Evolutionary conservation across 345 rosid species (phyloP), one percentile per base, ranked within the genome.

Genomic region (Eucalyptus tenuipes): DNA sequence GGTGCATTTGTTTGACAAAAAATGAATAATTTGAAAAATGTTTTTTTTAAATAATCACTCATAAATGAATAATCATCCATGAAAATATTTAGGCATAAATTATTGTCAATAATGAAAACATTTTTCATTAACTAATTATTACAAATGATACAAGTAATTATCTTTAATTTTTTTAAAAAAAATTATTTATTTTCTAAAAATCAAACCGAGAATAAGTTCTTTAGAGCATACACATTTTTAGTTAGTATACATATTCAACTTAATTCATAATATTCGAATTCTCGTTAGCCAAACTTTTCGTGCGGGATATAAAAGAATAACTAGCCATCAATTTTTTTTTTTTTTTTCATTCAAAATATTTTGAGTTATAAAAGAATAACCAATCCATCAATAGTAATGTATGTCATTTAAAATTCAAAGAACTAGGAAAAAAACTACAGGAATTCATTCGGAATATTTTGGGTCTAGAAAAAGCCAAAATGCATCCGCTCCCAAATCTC

Each of bases 171-270:
- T 55, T 10, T 37, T 37, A 3, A 37, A 37, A 37, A 9, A 55
- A 55, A 55, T 10, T 55, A 55, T 2, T 55, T 55, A 24, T 55
- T 55, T 22, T 55, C 10, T 55, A 24, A 22, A 24, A 55, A 55
- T 9, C 0, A 55, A 22, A 24, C 0, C 1, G 13, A 55, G 27
- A 24, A 24, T 24, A 22, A 16, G 40, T 37, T 33, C 22, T 71
- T 33, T 10, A 33, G 6, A 71, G 22, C 8, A 33, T 33, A 10
- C 45, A 1, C 25, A 15, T 68, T 68, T 17, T 33, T 68, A 33
- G 24, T 33, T 68, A 33, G 44, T 37, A 9, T 8, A 18, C 7
- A 33, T 8, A 18, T 68, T 68, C 24, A 10, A 68, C 44, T 11
- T 5, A 33, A 66, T 31, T 0, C 42, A 9, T 16, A n/a, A 15